These are phyloP conservation scores for Nymphaea thermarum DNA, from an alignment of 164 flowering plant genomes.

Conservation along the genomic window DNA sequence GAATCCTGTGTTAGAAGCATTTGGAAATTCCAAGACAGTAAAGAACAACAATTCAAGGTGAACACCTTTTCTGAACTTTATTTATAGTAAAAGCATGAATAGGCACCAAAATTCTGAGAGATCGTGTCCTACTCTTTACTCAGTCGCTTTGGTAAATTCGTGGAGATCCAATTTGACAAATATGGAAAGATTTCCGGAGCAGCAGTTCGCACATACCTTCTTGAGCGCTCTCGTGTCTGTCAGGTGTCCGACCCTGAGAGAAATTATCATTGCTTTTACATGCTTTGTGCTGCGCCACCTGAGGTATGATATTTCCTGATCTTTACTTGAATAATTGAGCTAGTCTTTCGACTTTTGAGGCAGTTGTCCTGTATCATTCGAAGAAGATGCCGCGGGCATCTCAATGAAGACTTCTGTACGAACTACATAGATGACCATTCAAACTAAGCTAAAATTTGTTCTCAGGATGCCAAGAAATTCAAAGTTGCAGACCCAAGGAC, in stretches of 20 bases:
- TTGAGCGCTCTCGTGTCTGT: slow-evolving; percentile 82
- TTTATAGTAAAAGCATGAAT: not conserved
- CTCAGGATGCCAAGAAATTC: slow-evolving; percentile 57
- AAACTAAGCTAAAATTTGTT: slow-evolving; percentile 1
- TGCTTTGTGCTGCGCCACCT: slow-evolving; percentile 84
- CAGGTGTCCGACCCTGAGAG: slow-evolving; percentile 79
- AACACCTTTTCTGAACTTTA: not conserved
- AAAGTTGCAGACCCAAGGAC: slow-evolving; percentile 61
- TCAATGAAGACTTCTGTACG: not conserved
- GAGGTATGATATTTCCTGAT: slow-evolving; percentile 30
- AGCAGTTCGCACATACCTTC: slow-evolving; percentile 74
- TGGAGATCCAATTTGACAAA: slow-evolving; percentile 77
- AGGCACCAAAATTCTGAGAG: not conserved
- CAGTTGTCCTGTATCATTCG: not conserved
- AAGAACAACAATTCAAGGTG: slow-evolving; percentile 88
- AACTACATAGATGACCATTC: not conserved
- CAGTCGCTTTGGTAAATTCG: slow-evolving; percentile 93
- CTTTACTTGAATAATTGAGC: not conserved
- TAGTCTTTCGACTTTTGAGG: not conserved
- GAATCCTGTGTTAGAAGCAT: slow-evolving; percentile 84
- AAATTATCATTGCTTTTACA: slow-evolving; percentile 80
- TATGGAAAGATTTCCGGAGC: slow-evolving; percentile 77
- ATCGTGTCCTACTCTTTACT: not conserved
- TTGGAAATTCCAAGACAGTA: slow-evolving; percentile 81
- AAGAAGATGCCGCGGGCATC: not conserved